Evolutionary conservation across 2,329 filamentous ascomycete genomes (phyloP), one percentile per base, ranked within the genome.

Genomic region (Parascedosporium putredinis): DNA sequence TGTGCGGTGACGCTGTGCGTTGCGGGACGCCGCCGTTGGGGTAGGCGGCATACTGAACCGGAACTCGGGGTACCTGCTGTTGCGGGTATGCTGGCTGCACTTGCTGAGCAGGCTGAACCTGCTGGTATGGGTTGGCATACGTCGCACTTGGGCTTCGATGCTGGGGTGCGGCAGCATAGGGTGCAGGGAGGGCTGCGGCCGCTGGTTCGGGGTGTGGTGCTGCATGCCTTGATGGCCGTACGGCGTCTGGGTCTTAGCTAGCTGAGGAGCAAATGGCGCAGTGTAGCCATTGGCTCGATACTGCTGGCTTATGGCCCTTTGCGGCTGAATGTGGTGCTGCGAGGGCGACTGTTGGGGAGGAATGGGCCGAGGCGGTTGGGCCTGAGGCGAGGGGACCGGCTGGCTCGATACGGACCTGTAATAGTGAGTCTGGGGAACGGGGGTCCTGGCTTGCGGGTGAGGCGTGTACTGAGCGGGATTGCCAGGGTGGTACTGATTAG

Each of bases 151-250:
- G 67, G 8, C 66, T 69, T 23, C 64, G 67, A 25, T 67, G 63
- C 51, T 67, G 71, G 22, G 60, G 56, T 52, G 65, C 64, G 55
- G 56, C 49, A 14, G 52, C 60, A 44, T 69, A 71, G 6, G 59
- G 60, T 4, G 62, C 55, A 42, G 48, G 67, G 3, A 58, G 38
- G 68, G 69, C 50, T 70, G 70, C 23, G 69, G 66, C 49, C 74
- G 68, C 53, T 64, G 69, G 54, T 73, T 75, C 38, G 63, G 68
- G 27, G 67, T 67, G 52, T 70, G 77, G 43, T 74, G 67, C 8
- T 66, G 65, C 62, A 75, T 70, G 53, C 65, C 70, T 53, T 74
- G 68, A 51, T 78, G 75, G 9, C 72, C 70, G 51, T 75, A 79
- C 0, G 72, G 69, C 6, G 70, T 70, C 51, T 75, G 72, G 9